Conservation (phyloP, 2,329 filamentous ascomycete genomes). For the Scopulariopsis brevicaulis region DNA sequence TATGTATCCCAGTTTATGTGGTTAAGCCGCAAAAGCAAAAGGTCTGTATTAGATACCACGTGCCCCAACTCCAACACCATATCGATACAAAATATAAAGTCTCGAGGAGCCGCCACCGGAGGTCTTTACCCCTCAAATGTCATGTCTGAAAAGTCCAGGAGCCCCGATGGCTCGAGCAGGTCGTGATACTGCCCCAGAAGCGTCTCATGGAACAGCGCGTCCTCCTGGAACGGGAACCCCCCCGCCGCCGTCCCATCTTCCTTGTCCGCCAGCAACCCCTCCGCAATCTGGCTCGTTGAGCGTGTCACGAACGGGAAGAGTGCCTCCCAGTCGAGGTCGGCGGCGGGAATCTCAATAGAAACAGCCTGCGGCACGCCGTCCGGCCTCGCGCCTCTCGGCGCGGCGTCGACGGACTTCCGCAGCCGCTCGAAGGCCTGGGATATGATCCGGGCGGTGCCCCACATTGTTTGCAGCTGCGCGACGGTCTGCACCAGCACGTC, state of each 20-base stretch:
- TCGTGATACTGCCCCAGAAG: conserved; percentile 13
- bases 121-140: not conserved
- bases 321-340: conserved; percentile 18
- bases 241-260: conserved; percentile 10
- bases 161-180: conserved; percentile 8
- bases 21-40: too few relatives aligned
- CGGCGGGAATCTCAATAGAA: not conserved
- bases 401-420: not conserved
- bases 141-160: conserved; percentile 8
- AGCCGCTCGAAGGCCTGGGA: conserved; percentile 18
- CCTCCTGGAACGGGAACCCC: conserved; percentile 11
- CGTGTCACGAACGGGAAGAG: conserved; percentile 22
- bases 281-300: conserved; percentile 16
- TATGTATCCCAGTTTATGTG: too few relatives aligned
- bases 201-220: conserved; percentile 12
- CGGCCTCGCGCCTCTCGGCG: not conserved
- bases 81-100: not conserved
- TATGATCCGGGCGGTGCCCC: conserved; percentile 23
- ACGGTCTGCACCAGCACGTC: conserved; percentile 18
- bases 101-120: not conserved
- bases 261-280: conserved; percentile 12
- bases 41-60: too few relatives aligned
- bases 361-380: not conserved
- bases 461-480: conserved; percentile 20
- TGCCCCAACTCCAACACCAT: not conserved